A percentile compares a stretch with the other conserved stretches of the same genome.
Evolutionary conservation across 1,139 yeast species (phyloP).

Genomic region (Blastobotrys buckinghamii): DNA sequence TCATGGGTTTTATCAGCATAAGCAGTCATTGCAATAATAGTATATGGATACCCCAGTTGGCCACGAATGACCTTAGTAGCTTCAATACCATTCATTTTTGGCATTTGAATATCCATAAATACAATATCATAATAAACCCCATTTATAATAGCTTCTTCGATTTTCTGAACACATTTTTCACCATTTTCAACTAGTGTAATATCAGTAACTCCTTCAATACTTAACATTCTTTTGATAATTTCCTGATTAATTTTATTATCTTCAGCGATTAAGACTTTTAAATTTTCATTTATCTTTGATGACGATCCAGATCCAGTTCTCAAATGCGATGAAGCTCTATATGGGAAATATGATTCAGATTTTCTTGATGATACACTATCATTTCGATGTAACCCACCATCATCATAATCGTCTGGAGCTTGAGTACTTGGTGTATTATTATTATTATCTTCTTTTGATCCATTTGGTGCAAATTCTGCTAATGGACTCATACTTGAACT

Average conservation of each 20-base stretch:
- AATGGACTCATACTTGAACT: slow-evolving; percentile 2
- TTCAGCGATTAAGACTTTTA: slow-evolving; percentile 79
- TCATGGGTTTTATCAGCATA: slow-evolving; percentile 86
- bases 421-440: neutral
- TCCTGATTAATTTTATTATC: slow-evolving; percentile 90
- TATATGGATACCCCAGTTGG: slow-evolving; percentile 57
- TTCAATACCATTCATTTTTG: slow-evolving; percentile 76
- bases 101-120: slow-evolving; percentile 98
- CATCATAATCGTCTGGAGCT: neutral
- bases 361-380: neutral
- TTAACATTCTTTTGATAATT: slow-evolving; percentile 79
- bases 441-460: neutral
- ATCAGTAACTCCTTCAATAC: slow-evolving; percentile 66
- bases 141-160: slow-evolving; percentile 44
- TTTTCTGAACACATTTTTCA: slow-evolving; percentile 69
- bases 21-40: slow-evolving; percentile 91
- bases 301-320: neutral
- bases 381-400: neutral
- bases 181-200: slow-evolving; percentile 84
- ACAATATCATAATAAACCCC: slow-evolving; percentile 54
- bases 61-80: slow-evolving; percentile 73
- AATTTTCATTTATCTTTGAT: slow-evolving; percentile 11
- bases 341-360: slow-evolving; percentile 1
- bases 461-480: slow-evolving; percentile 2
- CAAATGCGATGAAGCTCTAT: neutral